phyloP scores from a whole-genome alignment of 192 early-diverging fungal species.

The Gaertneriomyces semiglobifer region DNA sequence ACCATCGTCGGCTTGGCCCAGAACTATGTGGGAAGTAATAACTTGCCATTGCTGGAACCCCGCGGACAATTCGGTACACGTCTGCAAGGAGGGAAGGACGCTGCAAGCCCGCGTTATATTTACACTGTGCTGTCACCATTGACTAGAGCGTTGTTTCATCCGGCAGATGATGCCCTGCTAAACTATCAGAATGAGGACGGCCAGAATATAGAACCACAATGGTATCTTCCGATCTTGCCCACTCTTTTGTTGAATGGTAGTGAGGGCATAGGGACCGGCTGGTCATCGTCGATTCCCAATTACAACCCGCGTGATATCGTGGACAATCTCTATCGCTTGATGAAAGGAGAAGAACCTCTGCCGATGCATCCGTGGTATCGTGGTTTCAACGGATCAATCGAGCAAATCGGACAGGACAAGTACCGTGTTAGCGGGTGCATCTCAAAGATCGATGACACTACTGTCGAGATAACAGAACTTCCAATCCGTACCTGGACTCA shows the following conservation, averaged over 20 bases:
- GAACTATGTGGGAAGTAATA: slow-evolving; percentile 94
- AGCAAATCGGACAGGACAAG: slow-evolving; percentile 48
- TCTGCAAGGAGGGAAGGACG: slow-evolving; percentile 86
- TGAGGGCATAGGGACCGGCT: slow-evolving; percentile 93
- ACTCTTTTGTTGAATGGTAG: slow-evolving; percentile 93
- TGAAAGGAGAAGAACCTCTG: slow-evolving; percentile 66
- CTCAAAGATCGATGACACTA: slow-evolving; percentile 66
- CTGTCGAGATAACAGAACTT: slow-evolving; percentile 84
- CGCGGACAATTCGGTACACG: slow-evolving; percentile 91
- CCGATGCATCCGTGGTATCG: slow-evolving; percentile 93
- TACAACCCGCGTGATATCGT: slow-evolving; percentile 83
- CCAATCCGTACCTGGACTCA: slow-evolving; percentile 88
- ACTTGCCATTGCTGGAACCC: slow-evolving; percentile 80
- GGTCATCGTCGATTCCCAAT: slow-evolving; percentile 58
- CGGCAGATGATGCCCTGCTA: slow-evolving; percentile 78
- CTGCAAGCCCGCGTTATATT: slow-evolving; percentile 97
- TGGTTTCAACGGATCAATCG: slow-evolving; percentile 70
- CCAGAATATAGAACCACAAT: slow-evolving; percentile 88
- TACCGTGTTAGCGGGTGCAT: slow-evolving; percentile 70
- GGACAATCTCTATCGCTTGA: slow-evolving; percentile 73
- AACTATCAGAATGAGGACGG: slow-evolving; percentile 86
- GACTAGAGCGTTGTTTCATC: slow-evolving; percentile 72
- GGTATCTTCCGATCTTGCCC: slow-evolving; percentile 79
- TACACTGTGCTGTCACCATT: slow-evolving; percentile 72
- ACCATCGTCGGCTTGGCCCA: slow-evolving; percentile 94